Percentiles rank a stretch among this genome's conserved stretches.
These are phyloP conservation scores for Zizania latifolia DNA, from an alignment of 176 grass and related monocot species.

Conservation along the genomic window DNA sequence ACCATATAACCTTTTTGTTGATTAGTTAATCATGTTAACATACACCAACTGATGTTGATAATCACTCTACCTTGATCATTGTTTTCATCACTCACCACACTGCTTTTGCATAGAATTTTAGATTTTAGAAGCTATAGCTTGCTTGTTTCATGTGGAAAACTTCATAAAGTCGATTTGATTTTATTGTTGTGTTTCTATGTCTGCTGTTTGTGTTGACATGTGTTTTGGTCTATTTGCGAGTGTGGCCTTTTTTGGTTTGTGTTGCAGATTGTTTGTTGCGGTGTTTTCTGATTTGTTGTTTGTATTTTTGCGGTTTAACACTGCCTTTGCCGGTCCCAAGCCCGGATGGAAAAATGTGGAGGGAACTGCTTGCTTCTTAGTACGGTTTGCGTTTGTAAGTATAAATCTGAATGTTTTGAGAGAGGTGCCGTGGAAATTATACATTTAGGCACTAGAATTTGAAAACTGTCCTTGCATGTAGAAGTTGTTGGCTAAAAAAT, in stretches of 20 bases:
- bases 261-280: background rate
- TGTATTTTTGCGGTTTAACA: constrained; percentile 40
- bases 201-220: background rate
- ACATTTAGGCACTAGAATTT: no score
- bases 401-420: background rate
- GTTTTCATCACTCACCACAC: no score
- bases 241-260: background rate
- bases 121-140: no score
- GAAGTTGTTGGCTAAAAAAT: background rate
- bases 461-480: background rate
- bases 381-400: background rate
- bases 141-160: no score
- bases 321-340: constrained; percentile 63
- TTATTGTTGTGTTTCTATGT: background rate
- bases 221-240: background rate
- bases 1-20: no score
- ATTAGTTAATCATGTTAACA: no score
- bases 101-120: no score
- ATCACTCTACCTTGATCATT: no score
- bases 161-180: background rate
- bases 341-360: constrained; percentile 63
- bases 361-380: constrained; percentile 17
- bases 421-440: background rate
- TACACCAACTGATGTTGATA: no score
- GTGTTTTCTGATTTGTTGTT: background rate